Evolutionary conservation across 75 land plant species (phyloP).

Genomic region (Picea glauca): DNA sequence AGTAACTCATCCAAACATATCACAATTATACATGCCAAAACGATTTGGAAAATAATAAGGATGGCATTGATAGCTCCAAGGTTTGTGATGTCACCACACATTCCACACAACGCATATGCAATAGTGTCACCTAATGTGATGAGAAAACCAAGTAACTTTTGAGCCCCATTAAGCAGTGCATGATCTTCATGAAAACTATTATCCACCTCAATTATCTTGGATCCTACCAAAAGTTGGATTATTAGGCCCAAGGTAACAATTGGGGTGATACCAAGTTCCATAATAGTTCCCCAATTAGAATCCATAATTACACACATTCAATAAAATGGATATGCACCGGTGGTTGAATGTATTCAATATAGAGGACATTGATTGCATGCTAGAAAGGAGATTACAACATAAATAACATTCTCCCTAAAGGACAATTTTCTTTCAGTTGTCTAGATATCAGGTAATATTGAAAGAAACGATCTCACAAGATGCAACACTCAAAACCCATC

Average conservation of each 20-base stretch:
- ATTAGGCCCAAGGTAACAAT: slow-evolving; percentile 2
- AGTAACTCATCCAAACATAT: slow-evolving; percentile 78
- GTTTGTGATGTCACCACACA: slow-evolving; percentile 77
- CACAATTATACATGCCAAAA: slow-evolving; percentile 73
- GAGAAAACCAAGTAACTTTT: slow-evolving; percentile 73
- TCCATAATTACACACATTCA: slow-evolving; percentile 62
- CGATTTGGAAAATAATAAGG: slow-evolving; percentile 69
- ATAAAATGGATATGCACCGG: slow-evolving; percentile 58
- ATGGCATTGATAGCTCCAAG: slow-evolving; percentile 82
- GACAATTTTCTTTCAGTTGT: slow-evolving; percentile 49
- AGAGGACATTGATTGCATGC: slow-evolving; percentile 57
- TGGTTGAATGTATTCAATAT: slow-evolving; percentile 57
- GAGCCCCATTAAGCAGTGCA: slow-evolving; percentile 76
- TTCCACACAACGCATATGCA: slow-evolving; percentile 81
- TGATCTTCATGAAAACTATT: slow-evolving; percentile 35
- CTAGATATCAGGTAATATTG: slow-evolving; percentile 54
- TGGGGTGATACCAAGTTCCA: slow-evolving; percentile 60
- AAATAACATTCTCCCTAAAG: slow-evolving; percentile 61
- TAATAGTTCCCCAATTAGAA: slow-evolving; percentile 56
- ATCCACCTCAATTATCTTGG: too few relatives aligned
- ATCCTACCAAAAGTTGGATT: too few relatives aligned
- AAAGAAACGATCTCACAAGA: slow-evolving; percentile 55
- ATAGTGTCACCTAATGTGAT: slow-evolving; percentile 82
- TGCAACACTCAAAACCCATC: slow-evolving; percentile 52
- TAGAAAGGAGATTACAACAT: slow-evolving; percentile 53